phyloP scores from a whole-genome alignment of 805 yeast species.

The Saccharomycopsis fibuligera region DNA sequence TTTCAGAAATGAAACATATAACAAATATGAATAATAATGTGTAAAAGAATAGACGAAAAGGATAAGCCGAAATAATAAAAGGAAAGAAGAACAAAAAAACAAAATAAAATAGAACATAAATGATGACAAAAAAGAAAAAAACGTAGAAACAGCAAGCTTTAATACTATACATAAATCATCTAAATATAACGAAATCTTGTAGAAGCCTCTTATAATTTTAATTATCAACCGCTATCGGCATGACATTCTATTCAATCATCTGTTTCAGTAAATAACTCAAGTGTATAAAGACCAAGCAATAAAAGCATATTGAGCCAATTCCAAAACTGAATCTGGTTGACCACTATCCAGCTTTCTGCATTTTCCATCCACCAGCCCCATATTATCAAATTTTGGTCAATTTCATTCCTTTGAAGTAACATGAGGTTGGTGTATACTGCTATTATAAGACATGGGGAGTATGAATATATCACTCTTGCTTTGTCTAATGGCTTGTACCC shows the following conservation, averaged over 20 bases:
- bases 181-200: background rate
- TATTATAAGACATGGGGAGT: conserved; percentile 88
- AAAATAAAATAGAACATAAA: background rate
- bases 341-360: conserved; percentile 25
- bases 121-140: background rate
- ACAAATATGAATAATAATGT: no score
- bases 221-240: background rate
- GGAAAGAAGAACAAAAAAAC: background rate
- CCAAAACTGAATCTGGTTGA: conserved; percentile 93
- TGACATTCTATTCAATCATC: background rate
- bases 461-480: conserved; percentile 66
- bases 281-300: conserved; percentile 70
- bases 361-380: conserved; percentile 48
- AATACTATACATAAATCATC: conserved; percentile 4
- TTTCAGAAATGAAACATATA: no score
- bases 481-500: conserved; percentile 14
- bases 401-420: conserved; percentile 78
- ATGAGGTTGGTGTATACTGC: conserved; percentile 93
- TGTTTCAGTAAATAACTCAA: conserved; percentile 51
- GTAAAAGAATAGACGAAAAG: background rate
- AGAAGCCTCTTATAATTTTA: background rate
- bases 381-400: conserved; percentile 53
- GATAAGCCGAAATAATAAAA: background rate
- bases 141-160: background rate
- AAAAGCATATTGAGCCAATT: conserved; percentile 89